phyloP scores from a whole-genome alignment of 129 eudicot genomes.

The Deinandra increscens region DNA sequence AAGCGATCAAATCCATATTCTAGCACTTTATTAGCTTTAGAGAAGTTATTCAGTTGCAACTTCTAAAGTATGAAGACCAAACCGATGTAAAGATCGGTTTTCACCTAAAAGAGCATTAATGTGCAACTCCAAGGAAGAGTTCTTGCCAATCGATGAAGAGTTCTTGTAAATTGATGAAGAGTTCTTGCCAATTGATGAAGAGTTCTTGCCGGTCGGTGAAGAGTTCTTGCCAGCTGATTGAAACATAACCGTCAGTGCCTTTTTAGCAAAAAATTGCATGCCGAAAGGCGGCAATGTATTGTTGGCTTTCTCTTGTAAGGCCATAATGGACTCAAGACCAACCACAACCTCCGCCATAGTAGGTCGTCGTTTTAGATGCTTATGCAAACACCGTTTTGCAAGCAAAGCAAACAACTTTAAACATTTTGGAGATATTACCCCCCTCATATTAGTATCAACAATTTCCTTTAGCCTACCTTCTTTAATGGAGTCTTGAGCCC shows the following conservation, averaged over 20 bases:
- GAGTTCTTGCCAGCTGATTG: too few species aligned
- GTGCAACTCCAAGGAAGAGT: too few species aligned
- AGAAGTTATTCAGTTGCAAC: too few species aligned
- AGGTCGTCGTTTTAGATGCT: slow-evolving; percentile 10
- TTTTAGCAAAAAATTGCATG: not conserved
- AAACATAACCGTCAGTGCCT: not conserved
- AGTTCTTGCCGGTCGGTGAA: too few species aligned
- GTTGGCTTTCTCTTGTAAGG: slow-evolving; percentile 12
- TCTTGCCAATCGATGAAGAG: too few species aligned
- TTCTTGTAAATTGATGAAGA: too few species aligned
- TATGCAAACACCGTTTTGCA: slow-evolving; percentile 10
- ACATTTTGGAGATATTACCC: not conserved
- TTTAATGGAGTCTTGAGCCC: slow-evolving; percentile 24
- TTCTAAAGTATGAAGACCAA: too few species aligned
- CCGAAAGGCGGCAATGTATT: not conserved
- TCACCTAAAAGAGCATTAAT: too few species aligned
- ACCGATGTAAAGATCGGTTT: too few species aligned
- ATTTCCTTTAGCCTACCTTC: slow-evolving; percentile 23
- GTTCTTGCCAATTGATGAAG: too few species aligned
- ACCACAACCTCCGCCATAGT: slow-evolving; percentile 10
- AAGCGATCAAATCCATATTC: not conserved
- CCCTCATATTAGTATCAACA: slow-evolving; percentile 4
- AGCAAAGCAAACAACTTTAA: not conserved
- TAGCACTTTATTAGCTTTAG: not conserved
- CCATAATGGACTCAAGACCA: slow-evolving; percentile 5